Conservation (phyloP, 2,329 filamentous ascomycete species). For the Endothia cerciana region DNA sequence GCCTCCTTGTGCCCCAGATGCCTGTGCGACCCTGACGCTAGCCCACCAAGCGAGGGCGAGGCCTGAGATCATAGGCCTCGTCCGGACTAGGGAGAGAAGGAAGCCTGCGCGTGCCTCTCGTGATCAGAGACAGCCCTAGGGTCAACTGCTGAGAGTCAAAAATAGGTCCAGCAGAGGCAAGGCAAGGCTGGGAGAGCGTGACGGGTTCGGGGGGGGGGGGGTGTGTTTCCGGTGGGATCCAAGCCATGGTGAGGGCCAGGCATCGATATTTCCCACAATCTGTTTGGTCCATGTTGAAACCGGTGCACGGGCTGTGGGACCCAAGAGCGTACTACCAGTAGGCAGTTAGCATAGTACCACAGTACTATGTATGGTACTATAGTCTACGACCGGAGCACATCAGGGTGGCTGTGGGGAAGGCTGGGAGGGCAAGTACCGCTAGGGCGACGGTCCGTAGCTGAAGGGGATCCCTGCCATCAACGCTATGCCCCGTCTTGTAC, state of each 20-base stretch:
- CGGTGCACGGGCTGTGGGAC: conserved; percentile 21
- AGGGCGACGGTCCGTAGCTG: neutral
- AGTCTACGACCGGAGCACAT: neutral
- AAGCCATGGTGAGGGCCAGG: conserved; percentile 9
- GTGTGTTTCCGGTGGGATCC: too few species aligned
- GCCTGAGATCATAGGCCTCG: neutral
- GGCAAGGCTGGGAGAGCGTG: neutral
- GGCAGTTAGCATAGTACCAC: conserved; percentile 1
- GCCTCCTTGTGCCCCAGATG: neutral
- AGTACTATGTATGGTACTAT: neutral
- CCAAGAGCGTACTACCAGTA: neutral
- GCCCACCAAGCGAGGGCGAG: neutral
- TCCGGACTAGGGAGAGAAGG: neutral
- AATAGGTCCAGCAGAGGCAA: conserved; percentile 13
- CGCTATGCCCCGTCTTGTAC: neutral
- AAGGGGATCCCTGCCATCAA: neutral
- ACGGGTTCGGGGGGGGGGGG: neutral
- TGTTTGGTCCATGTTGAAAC: conserved; percentile 23
- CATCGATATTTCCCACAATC: conserved; percentile 25
- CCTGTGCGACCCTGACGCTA: conserved; percentile 5
- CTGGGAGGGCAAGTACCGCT: neutral
- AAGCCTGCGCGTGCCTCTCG: conserved; percentile 4
- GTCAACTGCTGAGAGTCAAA: conserved; percentile 12
- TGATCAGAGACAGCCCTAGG: conserved; percentile 2
- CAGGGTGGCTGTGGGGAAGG: conserved; percentile 5